A percentile compares a stretch with the other conserved stretches of the same genome.
Conservation (phyloP, 1,284 basidiomycete species). For the Rhodotorula sp. region DNA sequence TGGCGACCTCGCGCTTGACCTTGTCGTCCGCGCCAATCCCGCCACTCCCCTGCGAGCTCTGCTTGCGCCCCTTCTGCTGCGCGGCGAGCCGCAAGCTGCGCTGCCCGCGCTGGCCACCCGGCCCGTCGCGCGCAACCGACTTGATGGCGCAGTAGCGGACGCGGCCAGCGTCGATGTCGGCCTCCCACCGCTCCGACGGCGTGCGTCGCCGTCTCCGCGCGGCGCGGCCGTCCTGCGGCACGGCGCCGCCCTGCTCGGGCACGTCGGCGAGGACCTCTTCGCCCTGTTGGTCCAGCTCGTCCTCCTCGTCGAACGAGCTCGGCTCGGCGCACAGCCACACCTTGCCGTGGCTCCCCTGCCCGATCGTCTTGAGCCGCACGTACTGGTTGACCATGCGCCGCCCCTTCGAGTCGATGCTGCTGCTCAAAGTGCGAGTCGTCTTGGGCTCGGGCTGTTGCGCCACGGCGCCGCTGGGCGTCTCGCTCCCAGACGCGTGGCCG, state of each 20-base stretch:
- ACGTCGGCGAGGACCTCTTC: constrained; percentile 4
- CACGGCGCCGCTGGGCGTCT: neutral
- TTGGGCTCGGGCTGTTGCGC: constrained; percentile 26
- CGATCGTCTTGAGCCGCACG: constrained; percentile 45
- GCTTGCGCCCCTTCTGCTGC: constrained; percentile 29
- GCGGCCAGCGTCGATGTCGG: constrained; percentile 36
- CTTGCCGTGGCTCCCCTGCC: constrained; percentile 45
- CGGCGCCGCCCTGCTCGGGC: neutral
- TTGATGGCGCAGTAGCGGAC: constrained; percentile 45
- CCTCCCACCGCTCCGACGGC: constrained; percentile 32
- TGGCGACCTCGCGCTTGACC: constrained; percentile 88
- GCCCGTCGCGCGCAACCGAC: constrained; percentile 44
- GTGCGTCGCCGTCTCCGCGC: neutral
- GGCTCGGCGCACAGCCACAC: constrained; percentile 49
- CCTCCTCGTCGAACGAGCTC: constrained; percentile 16
- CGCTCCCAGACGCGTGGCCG: constrained; percentile 1
- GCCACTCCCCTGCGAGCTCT: constrained; percentile 28
- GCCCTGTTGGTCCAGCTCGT: constrained; percentile 14
- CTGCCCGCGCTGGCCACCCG: constrained; percentile 14
- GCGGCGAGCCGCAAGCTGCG: constrained; percentile 40
- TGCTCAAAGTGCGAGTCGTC: constrained; percentile 43
- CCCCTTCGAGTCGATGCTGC: constrained; percentile 43
- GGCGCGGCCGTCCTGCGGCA: neutral
- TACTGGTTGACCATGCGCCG: constrained; percentile 48
- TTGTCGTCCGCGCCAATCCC: constrained; percentile 61